These are phyloP conservation scores for Priceomyces fermenticarens DNA, from an alignment of 805 yeast genomes.

Conservation along the genomic window DNA sequence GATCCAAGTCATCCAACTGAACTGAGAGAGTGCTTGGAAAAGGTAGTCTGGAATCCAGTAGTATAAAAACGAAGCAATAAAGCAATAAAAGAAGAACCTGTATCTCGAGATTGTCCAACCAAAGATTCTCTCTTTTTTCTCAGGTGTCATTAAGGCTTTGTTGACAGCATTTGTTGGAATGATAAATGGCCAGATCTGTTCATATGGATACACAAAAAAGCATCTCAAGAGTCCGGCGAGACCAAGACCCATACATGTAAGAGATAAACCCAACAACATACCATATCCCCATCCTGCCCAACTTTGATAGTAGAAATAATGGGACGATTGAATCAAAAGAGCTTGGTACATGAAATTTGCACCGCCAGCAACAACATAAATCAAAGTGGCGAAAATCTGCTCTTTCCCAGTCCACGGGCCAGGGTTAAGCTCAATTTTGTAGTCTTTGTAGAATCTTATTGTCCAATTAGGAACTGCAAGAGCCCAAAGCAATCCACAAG, in stretches of 20 bases:
- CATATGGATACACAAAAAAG: constrained; percentile 46
- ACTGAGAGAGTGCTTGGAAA: constrained; percentile 35
- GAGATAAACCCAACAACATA: constrained; percentile 19
- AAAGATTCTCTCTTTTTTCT: constrained; percentile 24
- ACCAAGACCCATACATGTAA: constrained; percentile 28
- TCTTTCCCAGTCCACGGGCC: constrained; percentile 67
- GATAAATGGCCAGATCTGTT: constrained; percentile 51
- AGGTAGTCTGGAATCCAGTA: constrained; percentile 44
- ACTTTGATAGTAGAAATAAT: constrained; percentile 17
- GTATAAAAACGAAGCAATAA: constrained; percentile 28
- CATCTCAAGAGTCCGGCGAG: constrained; percentile 27
- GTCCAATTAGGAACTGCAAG: constrained; percentile 41
- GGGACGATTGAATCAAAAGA: constrained; percentile 21
- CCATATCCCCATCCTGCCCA: constrained; percentile 31
- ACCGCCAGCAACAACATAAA: constrained; percentile 28
- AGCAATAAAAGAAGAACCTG: constrained; percentile 18
- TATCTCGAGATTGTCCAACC: constrained; percentile 32
- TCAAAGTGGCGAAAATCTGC: constrained; percentile 59
- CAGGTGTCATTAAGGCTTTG: constrained; percentile 22
- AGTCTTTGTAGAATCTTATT: constrained; percentile 25
- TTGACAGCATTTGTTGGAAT: constrained; percentile 29
- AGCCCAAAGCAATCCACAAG: constrained; percentile 40
- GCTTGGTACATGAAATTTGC: constrained; percentile 32
- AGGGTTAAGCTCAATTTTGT: constrained; percentile 47
- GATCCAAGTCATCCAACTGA: constrained; percentile 58